Evolutionary conservation across 148 eudicot species (phyloP), one percentile per base, ranked within the genome.

Genomic region (Vaccinium darrowii): DNA sequence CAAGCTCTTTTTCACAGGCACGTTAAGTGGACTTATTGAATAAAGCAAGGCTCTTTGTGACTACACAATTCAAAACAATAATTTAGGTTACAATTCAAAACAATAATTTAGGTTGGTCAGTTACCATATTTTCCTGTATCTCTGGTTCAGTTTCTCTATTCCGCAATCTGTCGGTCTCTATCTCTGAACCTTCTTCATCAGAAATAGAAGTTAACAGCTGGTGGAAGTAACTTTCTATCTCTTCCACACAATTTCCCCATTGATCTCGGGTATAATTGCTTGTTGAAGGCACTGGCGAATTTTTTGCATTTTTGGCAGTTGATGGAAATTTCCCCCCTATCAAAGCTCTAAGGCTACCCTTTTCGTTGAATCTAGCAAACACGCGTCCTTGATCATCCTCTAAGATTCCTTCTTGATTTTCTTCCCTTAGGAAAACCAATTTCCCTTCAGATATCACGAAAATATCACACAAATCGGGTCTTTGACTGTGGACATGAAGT

Each of bases 391-490:
- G 88, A 60, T 90, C 95, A 82, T 90, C 95, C 73, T 93, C 95
- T 53, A 87, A 81, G 36, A 87, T 58, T 33, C 85, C 90, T 83
- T 91, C 92, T 36, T 92, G 84, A 63, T 88, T 87, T 84, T 86
- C 93, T 67, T 91, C 94, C 82, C 90, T 90, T 15, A 91, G n/a
- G 36, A 87, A 83, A 58, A 93, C 90, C 84, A 90, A 83, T 87
- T 91, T 90, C 39, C 98, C 97, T 63, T 88, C 88, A 83, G 87
- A 86, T 83, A 94, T 49, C 15, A 91, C 80, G 86, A 83, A 92
- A 52, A 95, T 56, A 62, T 92, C 90, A 81, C 98, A 95, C 73
- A 88, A 92, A 2, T 90, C 92, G 3, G 98, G 98, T 80, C 93
- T 95, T 52, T 90, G 82, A 54, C 89, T 78, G 52, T 89, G 86